A percentile compares a stretch with the other conserved stretches of the same genome.
phyloP scores from a whole-genome alignment of 768 basidiomycete species.

The Gautieria morchelliformis region DNA sequence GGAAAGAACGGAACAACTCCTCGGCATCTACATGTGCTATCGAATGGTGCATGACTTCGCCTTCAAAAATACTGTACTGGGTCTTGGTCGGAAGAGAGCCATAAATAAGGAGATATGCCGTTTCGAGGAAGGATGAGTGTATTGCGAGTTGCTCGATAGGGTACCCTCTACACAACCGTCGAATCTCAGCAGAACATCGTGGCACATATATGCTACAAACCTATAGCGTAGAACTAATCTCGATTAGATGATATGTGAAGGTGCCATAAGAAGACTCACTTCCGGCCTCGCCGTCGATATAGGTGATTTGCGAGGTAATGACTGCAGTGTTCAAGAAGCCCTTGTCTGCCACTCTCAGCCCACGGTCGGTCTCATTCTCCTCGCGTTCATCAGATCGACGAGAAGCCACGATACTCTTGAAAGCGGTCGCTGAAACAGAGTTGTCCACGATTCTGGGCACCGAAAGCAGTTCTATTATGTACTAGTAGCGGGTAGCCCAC shows the following conservation, averaged over 20 bases:
- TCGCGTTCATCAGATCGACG: conserved; percentile 49
- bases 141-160: conserved; percentile 87
- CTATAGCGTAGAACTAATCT: conserved; percentile 59
- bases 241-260: not conserved
- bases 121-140: conserved; percentile 72
- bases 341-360: conserved; percentile 68
- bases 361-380: conserved; percentile 79
- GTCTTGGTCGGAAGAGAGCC: conserved; percentile 60
- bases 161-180: conserved; percentile 51
- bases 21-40: conserved; percentile 59
- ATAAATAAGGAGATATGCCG: conserved; percentile 82
- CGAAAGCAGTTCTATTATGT: not conserved
- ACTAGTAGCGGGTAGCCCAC: not conserved
- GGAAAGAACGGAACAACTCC: conserved; percentile 59
- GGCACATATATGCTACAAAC: conserved; percentile 24
- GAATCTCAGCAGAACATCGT: not conserved
- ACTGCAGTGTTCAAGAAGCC: conserved; percentile 82
- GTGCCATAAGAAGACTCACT: conserved; percentile 29
- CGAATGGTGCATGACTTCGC: conserved; percentile 72
- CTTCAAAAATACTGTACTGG: conserved; percentile 57
- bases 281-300: conserved; percentile 85
- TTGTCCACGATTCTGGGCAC: conserved; percentile 63
- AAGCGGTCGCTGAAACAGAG: conserved; percentile 67
- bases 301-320: conserved; percentile 73
- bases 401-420: conserved; percentile 65